These are phyloP conservation scores for Chlamydomonas sp. DNA, from an alignment of 139 green algal species.

Conservation along the genomic window DNA sequence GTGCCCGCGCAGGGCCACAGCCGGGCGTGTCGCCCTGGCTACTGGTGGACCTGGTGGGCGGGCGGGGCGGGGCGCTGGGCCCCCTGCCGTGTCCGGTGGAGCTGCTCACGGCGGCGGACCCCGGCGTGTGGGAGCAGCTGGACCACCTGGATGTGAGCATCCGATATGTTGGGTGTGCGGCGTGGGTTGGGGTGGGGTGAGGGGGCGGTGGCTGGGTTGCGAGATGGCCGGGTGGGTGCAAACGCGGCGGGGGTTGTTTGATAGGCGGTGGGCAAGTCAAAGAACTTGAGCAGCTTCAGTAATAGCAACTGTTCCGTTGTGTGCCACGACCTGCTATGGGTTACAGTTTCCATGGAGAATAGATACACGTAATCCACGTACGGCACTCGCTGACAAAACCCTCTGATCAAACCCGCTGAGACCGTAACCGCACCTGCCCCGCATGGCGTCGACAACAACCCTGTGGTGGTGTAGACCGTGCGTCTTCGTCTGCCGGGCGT, in stretches of 20 bases:
- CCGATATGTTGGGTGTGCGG: neutral
- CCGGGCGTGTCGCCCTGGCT: neutral
- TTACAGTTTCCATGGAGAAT: too few species aligned
- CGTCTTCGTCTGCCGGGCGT: neutral
- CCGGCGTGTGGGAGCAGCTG: neutral
- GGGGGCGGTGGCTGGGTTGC: too few species aligned
- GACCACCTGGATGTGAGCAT: slow-evolving; percentile 1
- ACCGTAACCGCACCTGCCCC: neutral
- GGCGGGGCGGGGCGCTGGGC: neutral
- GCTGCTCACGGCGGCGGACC: slow-evolving; percentile 17
- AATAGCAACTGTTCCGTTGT: neutral
- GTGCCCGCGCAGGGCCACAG: neutral
- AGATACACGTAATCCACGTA: neutral
- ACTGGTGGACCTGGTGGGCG: slow-evolving; percentile 6
- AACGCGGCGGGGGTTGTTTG: too few species aligned
- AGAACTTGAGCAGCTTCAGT: too few species aligned
- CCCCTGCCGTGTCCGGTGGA: neutral
- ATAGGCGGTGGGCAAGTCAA: too few species aligned
- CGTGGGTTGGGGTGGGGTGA: too few species aligned
- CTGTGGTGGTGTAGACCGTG: slow-evolving; percentile 4
- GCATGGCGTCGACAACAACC: slow-evolving; percentile 1
- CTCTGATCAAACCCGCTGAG: neutral
- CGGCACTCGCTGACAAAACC: too few species aligned
- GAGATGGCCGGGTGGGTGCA: too few species aligned
- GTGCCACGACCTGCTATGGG: neutral